Percentiles rank a stretch among this genome's conserved stretches.
phyloP scores from a whole-genome alignment of 2,329 filamentous ascomycete species.

The Pseudogymnoascus sp. region DNA sequence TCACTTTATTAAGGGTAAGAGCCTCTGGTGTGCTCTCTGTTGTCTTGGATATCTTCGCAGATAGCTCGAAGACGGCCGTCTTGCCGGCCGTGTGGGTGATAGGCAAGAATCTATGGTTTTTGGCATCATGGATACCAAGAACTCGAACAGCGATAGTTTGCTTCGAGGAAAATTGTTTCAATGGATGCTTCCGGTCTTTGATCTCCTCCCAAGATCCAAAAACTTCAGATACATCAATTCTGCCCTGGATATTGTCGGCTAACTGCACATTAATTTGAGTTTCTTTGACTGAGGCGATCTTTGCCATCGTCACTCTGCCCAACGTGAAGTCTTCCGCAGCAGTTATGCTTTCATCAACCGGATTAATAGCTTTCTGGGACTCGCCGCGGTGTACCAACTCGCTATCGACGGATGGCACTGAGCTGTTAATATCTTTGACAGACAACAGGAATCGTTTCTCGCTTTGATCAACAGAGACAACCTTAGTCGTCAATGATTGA shows the following conservation, averaged over 20 bases:
- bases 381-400: constrained; percentile 29
- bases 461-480: constrained; percentile 63
- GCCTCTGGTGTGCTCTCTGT: constrained; percentile 48
- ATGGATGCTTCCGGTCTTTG: constrained; percentile 68
- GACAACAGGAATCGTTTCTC: constrained; percentile 62
- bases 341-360: constrained; percentile 56
- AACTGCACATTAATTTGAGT: constrained; percentile 90
- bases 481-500: constrained; percentile 65
- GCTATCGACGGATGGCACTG: background rate
- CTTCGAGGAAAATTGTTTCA: constrained; percentile 65
- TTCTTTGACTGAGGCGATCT: constrained; percentile 74
- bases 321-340: constrained; percentile 65
- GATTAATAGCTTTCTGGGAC: constrained; percentile 42
- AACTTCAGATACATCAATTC: constrained; percentile 82
- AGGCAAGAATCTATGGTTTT: constrained; percentile 83
- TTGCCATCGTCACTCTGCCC: constrained; percentile 67
- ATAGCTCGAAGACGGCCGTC: constrained; percentile 75
- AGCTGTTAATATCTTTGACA: constrained; percentile 40
- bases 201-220: constrained; percentile 89
- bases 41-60: constrained; percentile 60
- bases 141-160: constrained; percentile 67
- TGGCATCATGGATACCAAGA: constrained; percentile 80
- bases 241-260: constrained; percentile 81
- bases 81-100: constrained; percentile 79
- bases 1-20: constrained; percentile 64